Evolutionary conservation across 2,329 filamentous ascomycete genomes (phyloP), one percentile per base, ranked within the genome.

Genomic region (Lecanicillium sp.): DNA sequence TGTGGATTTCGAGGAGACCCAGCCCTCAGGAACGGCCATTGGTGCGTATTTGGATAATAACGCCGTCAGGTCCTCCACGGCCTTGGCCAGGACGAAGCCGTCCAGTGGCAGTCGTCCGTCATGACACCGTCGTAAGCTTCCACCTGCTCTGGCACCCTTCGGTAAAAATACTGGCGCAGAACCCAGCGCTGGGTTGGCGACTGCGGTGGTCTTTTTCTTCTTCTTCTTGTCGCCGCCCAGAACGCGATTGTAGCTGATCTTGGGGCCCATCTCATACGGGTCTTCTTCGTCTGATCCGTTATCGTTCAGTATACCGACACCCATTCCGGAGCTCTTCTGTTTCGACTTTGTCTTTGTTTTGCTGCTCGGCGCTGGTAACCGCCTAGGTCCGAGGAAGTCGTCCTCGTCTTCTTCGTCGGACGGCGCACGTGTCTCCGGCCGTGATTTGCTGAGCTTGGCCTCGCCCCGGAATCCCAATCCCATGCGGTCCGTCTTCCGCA

Each of bases 261-360:
- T 85, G 0, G 93, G 93, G 0, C 91, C 91, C 45, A 97, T 84
- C 50, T 91, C 87, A 61, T 95, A 97, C 0, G 89, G 87, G 59
- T 96, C 90, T 58, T 97, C 93, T 38, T 96, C 90, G 56, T 97
- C 93, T 4, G 91, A 96, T 10, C 90, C 90, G 17, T 84, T 93
- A 56, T 96, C 91, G 58, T 97, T 96, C 38, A 97, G 68, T 2
- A 96, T 75, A 0, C 91, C 91, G 12, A 95, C 84, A 0, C 91
- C 91, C 54, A 97, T 88, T 0, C 86, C 88, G 3, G 85, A 80
- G 44, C 75, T 75, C 5, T 36, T 36, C 5, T 14, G 8, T 8
- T 54, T 50, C 61, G 68, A 50, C 71, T 70, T 58, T 64, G 67
- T 20, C 59, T 83, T 85, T 48, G 80, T 78, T 45, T 72, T 75